Evolutionary conservation across 2,329 filamentous ascomycete species (phyloP), one percentile per base, ranked within the genome.

Genomic region (Davidsoniella virescens): DNA sequence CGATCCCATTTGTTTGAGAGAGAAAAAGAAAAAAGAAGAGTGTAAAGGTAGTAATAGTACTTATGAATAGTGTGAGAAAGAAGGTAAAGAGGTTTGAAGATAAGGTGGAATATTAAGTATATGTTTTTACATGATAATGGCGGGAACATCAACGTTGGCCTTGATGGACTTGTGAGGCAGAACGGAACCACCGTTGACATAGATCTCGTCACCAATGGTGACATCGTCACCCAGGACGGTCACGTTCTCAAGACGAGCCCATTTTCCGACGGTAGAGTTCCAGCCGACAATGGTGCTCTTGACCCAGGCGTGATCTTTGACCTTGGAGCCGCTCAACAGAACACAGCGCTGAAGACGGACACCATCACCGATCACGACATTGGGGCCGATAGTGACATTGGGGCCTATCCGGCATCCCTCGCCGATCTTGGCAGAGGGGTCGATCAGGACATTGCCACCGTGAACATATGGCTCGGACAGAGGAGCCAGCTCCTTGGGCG

Each of bases 91-190:
- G 41, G 23, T 49, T 33, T 25, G 37, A 50, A n/a, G 40, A 20
- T n/a, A 41, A 37, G 25, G 39, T 36, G 45, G 42, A 38, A 46
- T 25, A 51, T 23, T 43, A 40, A 49, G 36, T 33, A 37, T 50
- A 29, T 20, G 2, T 20, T 41, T 54, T 70, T 71, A 81, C 77
- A 81, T 81, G 62, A 81, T 81, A 57, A 81, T 80, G 54, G 77
- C 76, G 20, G 77, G 77, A 25, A 76, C 77, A 67, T 98, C 92
- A 60, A 98, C 86, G 66, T 98, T 98, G 61, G 82, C 78, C 77
- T 96, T 96, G 76, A 98, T 96, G 65, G 83, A 92, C 82, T 98
- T 98, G 72, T 98, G 90, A 5, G 90, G 90, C 56, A 98, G 72
- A 55, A 98, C 83, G 60, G 85, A 93, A 61, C 88, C 87, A 60